These are phyloP conservation scores for Neopestalotiopsis sp. DNA, from an alignment of 2,329 filamentous ascomycete species.

Conservation along the genomic window DNA sequence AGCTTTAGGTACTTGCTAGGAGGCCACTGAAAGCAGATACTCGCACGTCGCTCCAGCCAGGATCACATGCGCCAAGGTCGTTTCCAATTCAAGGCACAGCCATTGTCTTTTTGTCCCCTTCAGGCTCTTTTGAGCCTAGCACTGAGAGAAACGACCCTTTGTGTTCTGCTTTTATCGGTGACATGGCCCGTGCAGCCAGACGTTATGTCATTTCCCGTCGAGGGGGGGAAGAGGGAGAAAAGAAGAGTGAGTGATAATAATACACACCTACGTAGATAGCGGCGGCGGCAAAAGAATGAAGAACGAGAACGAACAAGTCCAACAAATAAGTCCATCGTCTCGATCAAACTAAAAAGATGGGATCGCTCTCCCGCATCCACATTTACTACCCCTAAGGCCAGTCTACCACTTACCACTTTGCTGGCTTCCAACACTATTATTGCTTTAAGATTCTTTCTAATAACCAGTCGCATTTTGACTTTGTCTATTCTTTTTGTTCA, in stretches of 20 bases:
- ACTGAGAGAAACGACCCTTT: neutral
- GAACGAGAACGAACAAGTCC: neutral
- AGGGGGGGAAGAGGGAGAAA: conserved; percentile 6
- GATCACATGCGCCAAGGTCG: conserved; percentile 1
- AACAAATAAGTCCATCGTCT: neutral
- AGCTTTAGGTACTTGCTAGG: neutral
- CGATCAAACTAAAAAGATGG: neutral
- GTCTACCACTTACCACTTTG: neutral
- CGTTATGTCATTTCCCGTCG: conserved; percentile 13
- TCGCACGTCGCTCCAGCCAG: neutral
- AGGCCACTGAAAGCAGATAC: neutral
- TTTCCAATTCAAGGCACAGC: conserved; percentile 2
- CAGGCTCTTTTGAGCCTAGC: neutral
- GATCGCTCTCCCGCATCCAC: conserved; percentile 5
- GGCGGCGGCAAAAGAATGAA: neutral
- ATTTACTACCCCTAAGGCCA: conserved; percentile 6
- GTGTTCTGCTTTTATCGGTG: neutral
- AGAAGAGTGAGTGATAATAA: neutral
- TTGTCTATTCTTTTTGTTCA: neutral
- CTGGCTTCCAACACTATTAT: conserved; percentile 5
- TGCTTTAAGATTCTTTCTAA: neutral
- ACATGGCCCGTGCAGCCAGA: neutral
- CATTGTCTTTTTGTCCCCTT: neutral
- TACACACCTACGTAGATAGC: neutral
- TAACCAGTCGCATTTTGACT: neutral